A percentile compares a stretch with the other conserved stretches of the same genome.
Evolutionary conservation across 352 stramenopile genomes (phyloP).

Genomic region (Pelagophyceae sp.): DNA sequence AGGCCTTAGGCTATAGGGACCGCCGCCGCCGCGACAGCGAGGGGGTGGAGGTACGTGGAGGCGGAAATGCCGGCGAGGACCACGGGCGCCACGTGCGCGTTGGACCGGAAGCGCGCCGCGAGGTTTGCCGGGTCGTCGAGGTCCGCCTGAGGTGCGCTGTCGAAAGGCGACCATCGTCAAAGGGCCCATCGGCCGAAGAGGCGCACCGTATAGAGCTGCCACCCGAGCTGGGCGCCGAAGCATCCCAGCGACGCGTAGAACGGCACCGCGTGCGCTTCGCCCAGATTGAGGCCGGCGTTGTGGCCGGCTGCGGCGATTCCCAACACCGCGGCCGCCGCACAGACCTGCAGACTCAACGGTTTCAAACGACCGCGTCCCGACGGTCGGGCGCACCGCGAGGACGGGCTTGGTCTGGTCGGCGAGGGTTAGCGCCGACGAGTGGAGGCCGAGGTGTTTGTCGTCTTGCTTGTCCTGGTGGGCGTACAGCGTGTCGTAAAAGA

Average conservation of each 20-base stretch:
- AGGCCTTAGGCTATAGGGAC: no score
- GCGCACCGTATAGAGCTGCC: constrained; percentile 80
- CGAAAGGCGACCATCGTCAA: neutral
- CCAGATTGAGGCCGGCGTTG: constrained; percentile 32
- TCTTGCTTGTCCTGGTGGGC: constrained; percentile 96
- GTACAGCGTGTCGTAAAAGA: constrained; percentile 99
- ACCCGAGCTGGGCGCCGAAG: constrained; percentile 81
- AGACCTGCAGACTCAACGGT: constrained; percentile 19
- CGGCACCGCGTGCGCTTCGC: constrained; percentile 39
- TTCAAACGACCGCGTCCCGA: constrained; percentile 22
- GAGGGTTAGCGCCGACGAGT: constrained; percentile 89
- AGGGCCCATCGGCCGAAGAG: neutral
- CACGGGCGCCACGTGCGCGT: constrained; percentile 73
- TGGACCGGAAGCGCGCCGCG: constrained; percentile 81
- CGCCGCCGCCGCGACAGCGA: constrained; percentile 37
- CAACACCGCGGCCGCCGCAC: constrained; percentile 27
- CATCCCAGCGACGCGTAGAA: constrained; percentile 76
- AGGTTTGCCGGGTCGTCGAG: constrained; percentile 84
- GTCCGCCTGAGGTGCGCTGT: constrained; percentile 53
- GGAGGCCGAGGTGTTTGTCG: constrained; percentile 86
- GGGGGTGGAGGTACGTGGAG: constrained; percentile 39
- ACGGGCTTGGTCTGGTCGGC: constrained; percentile 75
- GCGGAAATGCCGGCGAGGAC: constrained; percentile 67
- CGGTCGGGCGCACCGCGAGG: constrained; percentile 59
- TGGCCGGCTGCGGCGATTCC: constrained; percentile 60